Evolutionary conservation across 2,329 filamentous ascomycete species (phyloP).

Genomic region (Exophiala alcalophila): DNA sequence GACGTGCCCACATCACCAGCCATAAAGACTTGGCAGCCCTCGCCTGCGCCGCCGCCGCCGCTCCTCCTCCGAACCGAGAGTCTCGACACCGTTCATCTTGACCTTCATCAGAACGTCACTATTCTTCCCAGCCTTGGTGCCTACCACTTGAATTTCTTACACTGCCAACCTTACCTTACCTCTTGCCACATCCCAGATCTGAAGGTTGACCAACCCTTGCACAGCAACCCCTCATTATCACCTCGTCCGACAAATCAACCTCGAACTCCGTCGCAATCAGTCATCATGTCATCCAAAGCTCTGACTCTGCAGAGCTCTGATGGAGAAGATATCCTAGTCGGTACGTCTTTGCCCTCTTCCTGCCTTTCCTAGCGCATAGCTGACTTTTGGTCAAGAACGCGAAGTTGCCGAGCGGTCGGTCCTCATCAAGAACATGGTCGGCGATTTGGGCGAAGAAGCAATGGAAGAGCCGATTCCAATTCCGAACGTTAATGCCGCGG

Average conservation of each 20-base stretch:
- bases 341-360: slow-evolving; percentile 41
- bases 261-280: slow-evolving; percentile 2
- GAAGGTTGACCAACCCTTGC: slow-evolving; percentile 2
- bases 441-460: slow-evolving; percentile 72
- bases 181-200: too few species aligned
- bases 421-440: slow-evolving; percentile 97
- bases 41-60: too few species aligned
- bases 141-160: too few species aligned
- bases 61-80: too few species aligned
- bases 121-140: too few species aligned
- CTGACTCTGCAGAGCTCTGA: slow-evolving; percentile 53
- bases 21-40: too few species aligned
- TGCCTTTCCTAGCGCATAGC: slow-evolving; percentile 1
- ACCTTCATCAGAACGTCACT: too few species aligned
- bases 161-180: too few species aligned
- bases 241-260: slow-evolving; percentile 4
- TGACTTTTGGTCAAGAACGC: slow-evolving; percentile 58
- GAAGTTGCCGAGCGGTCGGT: slow-evolving; percentile 85
- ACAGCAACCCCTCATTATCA: slow-evolving; percentile 6
- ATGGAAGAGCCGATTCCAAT: slow-evolving; percentile 76
- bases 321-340: slow-evolving; percentile 48
- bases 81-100: too few species aligned
- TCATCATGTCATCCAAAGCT: slow-evolving; percentile 32
- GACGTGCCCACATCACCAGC: too few species aligned
- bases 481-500: slow-evolving; percentile 85